Base-by-base conservation (phyloP, 108 stramenopile genomes). In the Halocafeteria seosinensis region DNA sequence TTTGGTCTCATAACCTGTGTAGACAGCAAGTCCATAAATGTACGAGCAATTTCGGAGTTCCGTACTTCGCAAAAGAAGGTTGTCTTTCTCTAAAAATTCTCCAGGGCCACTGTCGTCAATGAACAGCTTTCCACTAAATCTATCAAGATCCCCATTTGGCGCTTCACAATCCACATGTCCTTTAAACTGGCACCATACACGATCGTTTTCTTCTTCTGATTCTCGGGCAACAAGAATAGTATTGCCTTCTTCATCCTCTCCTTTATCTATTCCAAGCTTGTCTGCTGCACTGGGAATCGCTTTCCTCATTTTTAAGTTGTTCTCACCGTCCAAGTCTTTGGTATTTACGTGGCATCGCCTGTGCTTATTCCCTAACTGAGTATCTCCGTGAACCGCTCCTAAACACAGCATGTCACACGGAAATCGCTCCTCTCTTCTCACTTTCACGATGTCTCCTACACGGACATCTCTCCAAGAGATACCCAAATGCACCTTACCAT, bases 1-100 rank as follows among this genome's bases (percentile, higher is more conserved):
- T 50, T 77, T 76, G 0, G 78, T 79, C 55, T 81, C 79, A 13
- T 42, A 51, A 13, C 79, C 79, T 6, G 72, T 78, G 76, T 81
- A 76, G 0, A 79, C 37, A 13, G 76, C 79, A 0, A 81, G 34
- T 28, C 79, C 79, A 8, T 52, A 27, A 12, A 74, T 62, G 62
- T 59, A 66, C 29, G 73, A 31, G 23, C 78, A 79, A 65, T 77
- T 79, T 27, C 79, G 64, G 62, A 81, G 53, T 38, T 63, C 34
- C 55, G 71, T 76, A 21, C 76, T 78, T 25, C 79, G 68, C 33
- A 81, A 70, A 50, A 81, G 70, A 21, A 81, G 50, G 47, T 73
- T 42, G 32, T 66, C 71, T 0, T 59, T 59, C 13, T n/a, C 57
- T 35, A 21, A 17, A 30, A 9, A 6, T 30, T 8, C 8, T 5